These are phyloP conservation scores for Dictyophora rubrovolvata DNA, from an alignment of 768 basidiomycete species.

Conservation along the genomic window DNA sequence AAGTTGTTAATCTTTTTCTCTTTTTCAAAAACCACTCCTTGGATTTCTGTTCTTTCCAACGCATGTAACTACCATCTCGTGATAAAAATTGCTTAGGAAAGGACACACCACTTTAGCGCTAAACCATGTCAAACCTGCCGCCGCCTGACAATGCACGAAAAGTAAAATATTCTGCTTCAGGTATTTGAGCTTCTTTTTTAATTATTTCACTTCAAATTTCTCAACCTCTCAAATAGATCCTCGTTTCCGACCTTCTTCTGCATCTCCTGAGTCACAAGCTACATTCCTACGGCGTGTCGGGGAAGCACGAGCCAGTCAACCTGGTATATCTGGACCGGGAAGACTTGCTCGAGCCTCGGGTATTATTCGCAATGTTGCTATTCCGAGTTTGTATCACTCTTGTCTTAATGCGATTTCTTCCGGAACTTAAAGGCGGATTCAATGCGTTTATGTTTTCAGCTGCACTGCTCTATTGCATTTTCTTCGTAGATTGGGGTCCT, in stretches of 20 bases:
- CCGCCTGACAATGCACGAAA: neutral
- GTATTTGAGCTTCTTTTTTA: neutral
- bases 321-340: conserved; percentile 4
- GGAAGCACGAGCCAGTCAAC: conserved; percentile 3
- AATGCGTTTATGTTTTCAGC: neutral
- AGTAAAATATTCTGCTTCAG: neutral
- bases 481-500: conserved; percentile 8
- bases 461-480: conserved; percentile 2
- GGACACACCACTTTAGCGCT: neutral
- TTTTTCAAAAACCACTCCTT: no score
- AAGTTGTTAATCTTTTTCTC: no score
- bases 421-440: neutral
- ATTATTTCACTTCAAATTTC: neutral
- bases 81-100: no score
- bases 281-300: conserved; percentile 8
- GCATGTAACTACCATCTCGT: no score
- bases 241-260: conserved; percentile 1
- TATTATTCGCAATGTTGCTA: conserved; percentile 5
- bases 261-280: conserved; percentile 5
- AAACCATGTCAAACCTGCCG: neutral
- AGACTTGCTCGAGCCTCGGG: conserved; percentile 1
- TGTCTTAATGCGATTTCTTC: neutral
- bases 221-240: neutral
- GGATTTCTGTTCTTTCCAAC: no score
- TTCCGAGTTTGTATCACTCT: neutral